These are phyloP conservation scores for Pseudoperonospora humuli DNA, from an alignment of 352 stramenopile genomes.

Conservation along the genomic window DNA sequence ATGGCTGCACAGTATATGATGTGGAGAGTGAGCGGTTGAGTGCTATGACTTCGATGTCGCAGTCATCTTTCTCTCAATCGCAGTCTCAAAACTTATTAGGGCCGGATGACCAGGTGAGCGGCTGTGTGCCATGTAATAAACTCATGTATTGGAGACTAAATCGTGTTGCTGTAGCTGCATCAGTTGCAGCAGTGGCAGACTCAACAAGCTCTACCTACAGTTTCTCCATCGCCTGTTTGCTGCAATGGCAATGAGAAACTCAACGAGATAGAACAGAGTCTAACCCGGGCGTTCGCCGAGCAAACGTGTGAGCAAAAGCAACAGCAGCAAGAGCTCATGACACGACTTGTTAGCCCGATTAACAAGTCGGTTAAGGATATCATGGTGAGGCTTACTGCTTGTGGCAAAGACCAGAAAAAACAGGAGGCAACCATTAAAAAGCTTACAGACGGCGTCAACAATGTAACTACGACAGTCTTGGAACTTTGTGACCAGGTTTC, in stretches of 20 bases:
- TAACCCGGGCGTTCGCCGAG: constrained; percentile 9
- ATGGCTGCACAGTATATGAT: constrained; percentile 10
- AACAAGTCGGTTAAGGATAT: constrained; percentile 19
- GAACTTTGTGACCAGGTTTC: constrained; percentile 28
- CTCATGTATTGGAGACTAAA: background rate
- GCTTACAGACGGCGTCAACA: constrained; percentile 10
- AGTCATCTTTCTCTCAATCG: constrained; percentile 32
- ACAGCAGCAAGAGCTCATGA: constrained; percentile 15
- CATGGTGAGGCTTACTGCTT: constrained; percentile 4
- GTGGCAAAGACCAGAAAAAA: constrained; percentile 3
- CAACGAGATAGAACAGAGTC: constrained; percentile 7
- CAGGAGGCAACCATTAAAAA: constrained; percentile 6
- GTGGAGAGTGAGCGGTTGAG: constrained; percentile 25
- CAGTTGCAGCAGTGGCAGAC: constrained; percentile 15
- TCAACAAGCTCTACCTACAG: constrained; percentile 1
- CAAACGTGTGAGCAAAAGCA: constrained; percentile 14
- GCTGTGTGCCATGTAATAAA: background rate
- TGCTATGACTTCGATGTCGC: constrained; percentile 33
- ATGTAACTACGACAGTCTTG: constrained; percentile 13
- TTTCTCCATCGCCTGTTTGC: background rate
- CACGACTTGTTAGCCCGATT: constrained; percentile 11
- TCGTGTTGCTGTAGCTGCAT: constrained; percentile 9
- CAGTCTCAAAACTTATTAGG: constrained; percentile 29
- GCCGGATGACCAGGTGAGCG: constrained; percentile 3
- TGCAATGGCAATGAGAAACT: constrained; percentile 10